phyloP scores from a whole-genome alignment of 768 basidiomycete species.

The Leucogyrophana mollusca region DNA sequence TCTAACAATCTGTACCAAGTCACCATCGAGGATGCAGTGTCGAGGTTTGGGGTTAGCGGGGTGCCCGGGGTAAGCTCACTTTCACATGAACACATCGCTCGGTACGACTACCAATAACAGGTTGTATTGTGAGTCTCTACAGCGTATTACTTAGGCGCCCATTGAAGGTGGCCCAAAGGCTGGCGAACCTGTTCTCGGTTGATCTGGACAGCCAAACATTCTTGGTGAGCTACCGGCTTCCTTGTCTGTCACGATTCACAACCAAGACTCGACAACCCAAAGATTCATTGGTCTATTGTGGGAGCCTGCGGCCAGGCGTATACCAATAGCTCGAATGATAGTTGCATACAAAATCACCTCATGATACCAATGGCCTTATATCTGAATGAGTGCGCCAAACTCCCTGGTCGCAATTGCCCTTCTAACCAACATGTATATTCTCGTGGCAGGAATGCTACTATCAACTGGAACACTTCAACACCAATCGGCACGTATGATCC shows the following conservation, averaged over 20 bases:
- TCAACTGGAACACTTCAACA: constrained; percentile 4
- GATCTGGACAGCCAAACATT: constrained; percentile 2
- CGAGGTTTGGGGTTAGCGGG: not conserved
- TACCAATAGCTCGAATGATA: constrained; percentile 1
- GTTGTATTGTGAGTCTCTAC: constrained; percentile 1
- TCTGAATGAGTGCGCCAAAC: not conserved
- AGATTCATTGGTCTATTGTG: constrained; percentile 7
- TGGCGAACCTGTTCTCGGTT: not conserved
- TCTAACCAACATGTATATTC: not conserved
- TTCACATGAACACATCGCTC: not conserved
- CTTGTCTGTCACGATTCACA: no score
- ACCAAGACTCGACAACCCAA: no score
- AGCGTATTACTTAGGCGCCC: not conserved
- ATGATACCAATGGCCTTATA: not conserved
- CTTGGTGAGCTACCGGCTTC: not conserved
- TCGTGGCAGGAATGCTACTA: constrained; percentile 3
- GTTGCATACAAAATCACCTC: constrained; percentile 3
- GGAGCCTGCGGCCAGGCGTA: constrained; percentile 3
- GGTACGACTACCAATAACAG: not conserved
- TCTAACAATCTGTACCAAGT: not conserved
- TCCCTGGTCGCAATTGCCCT: no score
- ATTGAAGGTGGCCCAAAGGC: not conserved
- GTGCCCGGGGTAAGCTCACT: not conserved
- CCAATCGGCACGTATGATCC: constrained; percentile 4
- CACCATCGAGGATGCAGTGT: not conserved